A percentile compares a stretch with the other conserved stretches of the same genome.
phyloP scores from a whole-genome alignment of 2,329 filamentous ascomycete species.

The Alternaria metachromatica region DNA sequence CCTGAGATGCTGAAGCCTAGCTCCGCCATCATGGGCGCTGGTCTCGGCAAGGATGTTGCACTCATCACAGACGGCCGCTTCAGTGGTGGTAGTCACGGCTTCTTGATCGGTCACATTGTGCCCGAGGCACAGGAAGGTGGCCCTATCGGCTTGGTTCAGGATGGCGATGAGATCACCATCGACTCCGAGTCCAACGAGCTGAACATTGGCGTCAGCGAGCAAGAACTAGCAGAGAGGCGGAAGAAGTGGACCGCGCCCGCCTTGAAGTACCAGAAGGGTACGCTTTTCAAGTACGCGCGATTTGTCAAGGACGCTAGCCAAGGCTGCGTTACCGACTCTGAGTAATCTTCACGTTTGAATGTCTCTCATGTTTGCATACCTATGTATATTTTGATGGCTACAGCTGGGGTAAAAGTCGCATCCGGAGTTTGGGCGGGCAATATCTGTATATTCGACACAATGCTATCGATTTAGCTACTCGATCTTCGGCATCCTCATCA shows the following conservation, averaged over 20 bases:
- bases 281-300: conserved; percentile 65
- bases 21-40: conserved; percentile 76
- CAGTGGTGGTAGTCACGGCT: conserved; percentile 82
- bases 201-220: conserved; percentile 70
- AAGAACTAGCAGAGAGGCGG: conserved; percentile 63
- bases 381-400: background rate
- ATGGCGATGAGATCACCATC: conserved; percentile 82
- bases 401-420: conserved; percentile 4
- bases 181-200: conserved; percentile 75
- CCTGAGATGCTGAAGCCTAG: conserved; percentile 77
- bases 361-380: background rate
- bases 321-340: conserved; percentile 64
- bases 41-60: conserved; percentile 74
- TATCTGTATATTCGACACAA: background rate
- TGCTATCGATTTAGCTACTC: background rate
- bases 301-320: conserved; percentile 64
- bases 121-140: conserved; percentile 87
- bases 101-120: conserved; percentile 86
- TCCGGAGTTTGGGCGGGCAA: background rate
- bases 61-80: conserved; percentile 78
- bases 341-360: conserved; percentile 13
- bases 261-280: conserved; percentile 65
- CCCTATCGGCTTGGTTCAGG: conserved; percentile 80
- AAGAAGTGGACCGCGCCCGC: conserved; percentile 61
- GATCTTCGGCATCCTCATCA: background rate